A percentile compares a stretch with the other conserved stretches of the same genome.
Conservation (phyloP, 2,329 filamentous ascomycete species). For the Exophiala oligosperma region DNA sequence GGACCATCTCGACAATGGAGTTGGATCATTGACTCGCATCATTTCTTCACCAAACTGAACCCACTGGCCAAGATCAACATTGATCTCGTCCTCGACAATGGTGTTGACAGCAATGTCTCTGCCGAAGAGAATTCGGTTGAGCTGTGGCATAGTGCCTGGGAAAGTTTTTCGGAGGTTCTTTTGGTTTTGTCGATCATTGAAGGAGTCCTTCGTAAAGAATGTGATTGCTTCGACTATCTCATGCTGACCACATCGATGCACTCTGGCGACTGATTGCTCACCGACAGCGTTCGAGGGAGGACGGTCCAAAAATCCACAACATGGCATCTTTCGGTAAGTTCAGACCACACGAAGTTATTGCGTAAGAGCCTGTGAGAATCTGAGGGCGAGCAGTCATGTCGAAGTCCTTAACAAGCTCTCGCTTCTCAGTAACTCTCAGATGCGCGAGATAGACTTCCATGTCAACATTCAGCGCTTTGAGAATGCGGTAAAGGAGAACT, state of each 20-base stretch:
- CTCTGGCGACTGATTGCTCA: conserved; percentile 87
- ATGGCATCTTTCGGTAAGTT: background rate
- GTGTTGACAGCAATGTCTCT: background rate
- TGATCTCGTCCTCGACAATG: background rate
- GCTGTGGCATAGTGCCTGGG: background rate
- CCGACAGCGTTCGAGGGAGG: conserved; percentile 64
- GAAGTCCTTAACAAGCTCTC: background rate
- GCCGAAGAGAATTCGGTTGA: background rate
- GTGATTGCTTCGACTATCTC: background rate
- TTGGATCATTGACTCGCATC: too few relatives aligned
- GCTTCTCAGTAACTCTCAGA: background rate
- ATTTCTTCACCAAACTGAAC: background rate
- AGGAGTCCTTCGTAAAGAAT: background rate
- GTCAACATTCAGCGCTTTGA: background rate
- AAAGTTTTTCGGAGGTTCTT: background rate
- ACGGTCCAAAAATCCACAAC: background rate
- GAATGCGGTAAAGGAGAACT: background rate
- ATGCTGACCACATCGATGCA: conserved; percentile 83
- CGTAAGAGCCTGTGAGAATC: background rate
- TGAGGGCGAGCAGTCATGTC: background rate
- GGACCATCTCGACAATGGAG: too few relatives aligned
- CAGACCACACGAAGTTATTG: background rate
- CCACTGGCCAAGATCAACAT: background rate
- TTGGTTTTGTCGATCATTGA: background rate
- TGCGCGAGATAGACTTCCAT: background rate